phyloP scores from a whole-genome alignment of 2,329 filamentous ascomycete genomes.

The Gnomoniopsis smithogilvyi region DNA sequence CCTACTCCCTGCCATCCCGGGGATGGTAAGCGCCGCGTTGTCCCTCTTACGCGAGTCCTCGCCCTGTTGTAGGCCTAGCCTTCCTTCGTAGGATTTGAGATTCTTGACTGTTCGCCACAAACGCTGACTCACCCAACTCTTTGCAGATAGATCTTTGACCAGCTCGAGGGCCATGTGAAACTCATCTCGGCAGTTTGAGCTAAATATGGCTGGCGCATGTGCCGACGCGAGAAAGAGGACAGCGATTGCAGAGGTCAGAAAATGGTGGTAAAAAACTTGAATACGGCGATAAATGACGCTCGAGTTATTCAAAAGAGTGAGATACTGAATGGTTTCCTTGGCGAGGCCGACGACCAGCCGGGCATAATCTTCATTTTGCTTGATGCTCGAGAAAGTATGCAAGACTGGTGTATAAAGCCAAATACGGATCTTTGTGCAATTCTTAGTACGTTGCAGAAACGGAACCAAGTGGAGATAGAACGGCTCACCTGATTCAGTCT shows the following conservation, averaged over 20 bases:
- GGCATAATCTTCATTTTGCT: constrained; percentile 70
- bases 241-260: constrained; percentile 70
- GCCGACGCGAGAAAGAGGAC: constrained; percentile 75
- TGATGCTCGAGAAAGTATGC: constrained; percentile 79
- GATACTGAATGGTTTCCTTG: constrained; percentile 71
- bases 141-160: constrained; percentile 67
- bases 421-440: constrained; percentile 62
- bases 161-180: constrained; percentile 77
- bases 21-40: constrained; percentile 50
- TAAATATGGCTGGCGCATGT: constrained; percentile 71
- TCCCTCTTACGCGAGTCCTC: constrained; percentile 44
- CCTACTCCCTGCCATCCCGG: constrained; percentile 45
- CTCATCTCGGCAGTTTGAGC: constrained; percentile 64
- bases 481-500: constrained; percentile 70
- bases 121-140: constrained; percentile 68
- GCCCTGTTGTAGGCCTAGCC: constrained; percentile 58
- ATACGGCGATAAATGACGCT: constrained; percentile 68
- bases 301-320: constrained; percentile 67
- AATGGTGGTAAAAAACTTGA: constrained; percentile 79
- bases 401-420: constrained; percentile 85
- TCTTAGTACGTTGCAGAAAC: neutral
- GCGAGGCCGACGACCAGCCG: constrained; percentile 72
- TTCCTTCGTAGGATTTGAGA: constrained; percentile 68
- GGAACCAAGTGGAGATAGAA: neutral
- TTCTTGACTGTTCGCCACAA: constrained; percentile 71